Evolutionary conservation across 805 yeast genomes (phyloP), one percentile per base, ranked within the genome.

Genomic region (Candida khao-thaluensis): DNA sequence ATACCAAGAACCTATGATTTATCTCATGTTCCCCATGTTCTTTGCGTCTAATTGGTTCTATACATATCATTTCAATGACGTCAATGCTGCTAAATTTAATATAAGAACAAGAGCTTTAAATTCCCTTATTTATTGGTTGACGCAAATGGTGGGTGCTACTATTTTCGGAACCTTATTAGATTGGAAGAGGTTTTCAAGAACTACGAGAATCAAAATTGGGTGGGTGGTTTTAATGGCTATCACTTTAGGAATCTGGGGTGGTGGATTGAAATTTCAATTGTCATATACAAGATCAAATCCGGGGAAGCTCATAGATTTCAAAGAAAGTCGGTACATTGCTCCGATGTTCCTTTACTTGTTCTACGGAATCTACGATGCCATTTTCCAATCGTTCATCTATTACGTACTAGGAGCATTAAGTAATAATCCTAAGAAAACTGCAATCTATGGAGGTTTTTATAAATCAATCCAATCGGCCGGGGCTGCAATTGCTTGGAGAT

Each of bases 401-500:
- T 79, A 83, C 80, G 47, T 74, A 29, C 62, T 80, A 62, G 84
- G 84, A 35, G 71, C 81, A 20, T 56, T 79, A 37, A 67, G 81
- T 43, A 79, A 79, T 55, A 71, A 74, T 51, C 71, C 81, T 16
- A 69, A 77, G 60, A 74, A 74, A 56, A 62, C 70, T 14, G 77
- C 81, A 15, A 57, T 77, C 46, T 74, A 75, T 49, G 79, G 81
- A 7, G 82, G 82, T 18, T 76, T 75, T 56, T 79, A 77, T 65
- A 79, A 79, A 62, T 78, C 81, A 35, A 57, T 79, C 42, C 84
- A 79, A 59, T 70, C 79, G 25, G 83, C 82, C 4, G 82, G 81
- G 50, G 77, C 80, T 9, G 83, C 79, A 17, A 65, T 79, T 33
- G 74, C 71, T 10, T 79, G 82, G 83, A 64, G 80, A 49, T 57